A percentile compares a stretch with the other conserved stretches of the same genome.
Evolutionary conservation across 2,329 filamentous ascomycete genomes (phyloP).

Genomic region (Fusarium coicis): DNA sequence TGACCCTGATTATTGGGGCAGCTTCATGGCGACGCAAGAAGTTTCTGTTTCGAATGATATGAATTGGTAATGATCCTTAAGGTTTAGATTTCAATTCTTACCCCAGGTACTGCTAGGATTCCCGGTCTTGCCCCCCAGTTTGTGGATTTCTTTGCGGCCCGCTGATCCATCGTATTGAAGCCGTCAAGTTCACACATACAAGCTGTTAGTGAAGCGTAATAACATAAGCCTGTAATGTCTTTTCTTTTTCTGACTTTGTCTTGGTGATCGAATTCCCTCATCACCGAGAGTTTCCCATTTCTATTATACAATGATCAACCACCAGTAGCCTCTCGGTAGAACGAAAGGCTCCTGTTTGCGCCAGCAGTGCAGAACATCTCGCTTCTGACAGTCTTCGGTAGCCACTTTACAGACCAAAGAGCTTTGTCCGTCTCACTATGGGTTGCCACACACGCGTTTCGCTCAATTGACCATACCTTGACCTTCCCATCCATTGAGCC

Average conservation of each 20-base stretch:
- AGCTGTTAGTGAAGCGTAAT: not conserved
- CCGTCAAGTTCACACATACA: not conserved
- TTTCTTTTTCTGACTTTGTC: not conserved
- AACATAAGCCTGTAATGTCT: not conserved
- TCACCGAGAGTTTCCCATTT: not conserved
- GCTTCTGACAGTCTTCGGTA: slow-evolving; percentile 75
- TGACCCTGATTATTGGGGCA: not conserved
- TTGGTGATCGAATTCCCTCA: not conserved
- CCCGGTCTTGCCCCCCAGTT: not conserved
- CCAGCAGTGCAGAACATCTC: slow-evolving; percentile 84
- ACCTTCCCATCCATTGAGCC: slow-evolving; percentile 92
- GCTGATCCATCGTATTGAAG: not conserved
- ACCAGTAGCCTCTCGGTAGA: slow-evolving; percentile 81
- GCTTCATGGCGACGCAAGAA: not conserved
- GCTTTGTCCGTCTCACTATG: slow-evolving; percentile 90
- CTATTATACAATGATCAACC: slow-evolving; percentile 19
- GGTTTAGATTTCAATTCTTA: not conserved
- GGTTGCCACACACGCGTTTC: slow-evolving; percentile 86
- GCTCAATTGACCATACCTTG: slow-evolving; percentile 94
- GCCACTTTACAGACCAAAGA: slow-evolving; percentile 86
- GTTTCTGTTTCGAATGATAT: not conserved
- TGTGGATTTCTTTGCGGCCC: not conserved
- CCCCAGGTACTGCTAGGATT: not conserved
- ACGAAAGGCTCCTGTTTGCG: slow-evolving; percentile 78
- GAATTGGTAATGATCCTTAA: not conserved